phyloP scores from a whole-genome alignment of 73 alveolate genomes.

The Tetrahymena malaccensis region DNA sequence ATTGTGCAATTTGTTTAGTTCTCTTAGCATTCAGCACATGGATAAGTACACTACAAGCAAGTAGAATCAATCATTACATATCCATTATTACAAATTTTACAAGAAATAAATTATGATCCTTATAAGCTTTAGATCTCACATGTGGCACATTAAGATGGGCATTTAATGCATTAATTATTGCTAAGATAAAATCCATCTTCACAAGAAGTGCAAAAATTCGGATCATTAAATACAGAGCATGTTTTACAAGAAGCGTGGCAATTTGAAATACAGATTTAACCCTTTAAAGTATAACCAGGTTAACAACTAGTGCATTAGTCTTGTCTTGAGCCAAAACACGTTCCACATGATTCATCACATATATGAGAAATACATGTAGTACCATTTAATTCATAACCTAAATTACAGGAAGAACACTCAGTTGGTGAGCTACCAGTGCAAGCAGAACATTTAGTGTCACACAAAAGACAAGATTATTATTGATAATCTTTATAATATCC shows the following conservation, averaged over 20 bases:
- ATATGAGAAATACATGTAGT: neutral
- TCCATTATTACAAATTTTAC: neutral
- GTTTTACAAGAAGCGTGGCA: neutral
- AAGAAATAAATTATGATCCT: neutral
- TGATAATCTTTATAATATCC: neutral
- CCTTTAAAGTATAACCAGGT: neutral
- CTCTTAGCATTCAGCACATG: neutral
- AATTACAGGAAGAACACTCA: neutral
- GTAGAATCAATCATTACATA: neutral
- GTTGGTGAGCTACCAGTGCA: neutral
- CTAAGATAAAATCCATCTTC: neutral
- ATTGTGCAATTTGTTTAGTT: neutral
- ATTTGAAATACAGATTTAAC: neutral
- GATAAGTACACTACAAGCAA: neutral
- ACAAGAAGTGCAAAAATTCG: neutral
- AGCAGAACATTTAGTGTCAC: neutral
- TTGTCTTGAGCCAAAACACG: neutral
- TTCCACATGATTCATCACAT: neutral
- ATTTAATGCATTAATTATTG: neutral
- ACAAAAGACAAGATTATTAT: neutral
- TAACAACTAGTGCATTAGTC: neutral
- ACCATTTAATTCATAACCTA: neutral
- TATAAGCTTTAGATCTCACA: neutral
- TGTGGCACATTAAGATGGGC: neutral
- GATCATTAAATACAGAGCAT: neutral